Conservation (phyloP, 805 yeast genomes). For the Metschnikowia matae region DNA sequence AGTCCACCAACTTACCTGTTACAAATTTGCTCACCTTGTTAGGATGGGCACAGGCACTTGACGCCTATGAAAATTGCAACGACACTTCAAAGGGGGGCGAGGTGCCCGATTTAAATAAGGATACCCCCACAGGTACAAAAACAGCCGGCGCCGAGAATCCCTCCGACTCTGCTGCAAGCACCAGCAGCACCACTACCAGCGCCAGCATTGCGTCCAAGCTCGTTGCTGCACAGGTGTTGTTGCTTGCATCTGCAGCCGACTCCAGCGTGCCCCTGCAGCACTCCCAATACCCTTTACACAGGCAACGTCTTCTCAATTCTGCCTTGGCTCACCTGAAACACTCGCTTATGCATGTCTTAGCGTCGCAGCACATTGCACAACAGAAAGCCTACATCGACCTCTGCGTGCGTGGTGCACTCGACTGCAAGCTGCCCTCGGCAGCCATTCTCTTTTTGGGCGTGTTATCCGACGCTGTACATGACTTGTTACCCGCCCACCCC, state of each 20-base stretch:
- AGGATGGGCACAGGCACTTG: slow-evolving; percentile 43
- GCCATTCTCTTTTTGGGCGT: slow-evolving; percentile 23
- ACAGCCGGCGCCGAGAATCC: slow-evolving; percentile 5
- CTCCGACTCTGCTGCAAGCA: slow-evolving; percentile 19
- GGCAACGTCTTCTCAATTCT: slow-evolving; percentile 24
- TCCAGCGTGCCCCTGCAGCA: slow-evolving; percentile 27
- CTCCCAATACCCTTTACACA: slow-evolving; percentile 12
- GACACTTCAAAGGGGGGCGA: not conserved
- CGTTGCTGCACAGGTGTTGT: slow-evolving; percentile 27
- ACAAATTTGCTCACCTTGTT: slow-evolving; percentile 55
- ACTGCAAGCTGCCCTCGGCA: slow-evolving; percentile 7
- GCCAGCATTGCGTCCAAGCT: slow-evolving; percentile 2
- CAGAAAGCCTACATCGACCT: slow-evolving; percentile 3
- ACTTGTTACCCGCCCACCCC: slow-evolving; percentile 25
- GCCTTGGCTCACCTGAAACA: slow-evolving; percentile 29
- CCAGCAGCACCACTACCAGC: not conserved
- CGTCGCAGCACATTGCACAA: not conserved
- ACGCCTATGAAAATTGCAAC: not conserved
- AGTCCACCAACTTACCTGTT: slow-evolving; percentile 42
- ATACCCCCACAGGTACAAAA: not conserved
- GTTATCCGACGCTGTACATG: slow-evolving; percentile 21
- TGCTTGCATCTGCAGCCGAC: slow-evolving; percentile 34
- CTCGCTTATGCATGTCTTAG: slow-evolving; percentile 14
- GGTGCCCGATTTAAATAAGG: not conserved
- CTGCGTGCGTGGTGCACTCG: slow-evolving; percentile 1